These are phyloP conservation scores for Fusarium continuum DNA, from an alignment of 2,329 filamentous ascomycete genomes.

Conservation along the genomic window DNA sequence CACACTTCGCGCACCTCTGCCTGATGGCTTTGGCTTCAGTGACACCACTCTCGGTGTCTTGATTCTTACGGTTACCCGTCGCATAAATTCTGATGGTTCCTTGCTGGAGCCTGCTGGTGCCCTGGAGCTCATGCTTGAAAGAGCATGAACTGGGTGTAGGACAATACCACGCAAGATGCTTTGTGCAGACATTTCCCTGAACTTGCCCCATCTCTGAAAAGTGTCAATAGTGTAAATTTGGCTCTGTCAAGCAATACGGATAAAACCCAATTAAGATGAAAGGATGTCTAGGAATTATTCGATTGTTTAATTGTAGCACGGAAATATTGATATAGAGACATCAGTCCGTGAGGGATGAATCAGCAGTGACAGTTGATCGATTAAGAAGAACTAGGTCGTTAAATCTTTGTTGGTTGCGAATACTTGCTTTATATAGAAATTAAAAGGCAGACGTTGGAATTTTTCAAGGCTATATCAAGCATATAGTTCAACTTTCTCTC, in stretches of 20 bases:
- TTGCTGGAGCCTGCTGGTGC: conserved; percentile 23
- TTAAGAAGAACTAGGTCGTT: too few species aligned
- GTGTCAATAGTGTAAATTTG: conserved; percentile 9
- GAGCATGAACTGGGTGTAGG: conserved; percentile 24
- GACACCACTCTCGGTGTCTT: conserved; percentile 25
- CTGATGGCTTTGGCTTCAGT: conserved; percentile 18
- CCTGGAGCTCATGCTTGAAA: conserved; percentile 24
- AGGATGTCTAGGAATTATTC: too few species aligned
- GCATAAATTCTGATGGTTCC: conserved; percentile 26
- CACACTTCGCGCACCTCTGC: conserved; percentile 14
- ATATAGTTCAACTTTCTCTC: too few species aligned
- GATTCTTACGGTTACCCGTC: conserved; percentile 20
- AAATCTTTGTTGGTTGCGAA: too few species aligned
- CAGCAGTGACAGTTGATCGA: too few species aligned
- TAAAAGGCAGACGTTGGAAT: too few species aligned
- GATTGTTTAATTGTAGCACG: too few species aligned
- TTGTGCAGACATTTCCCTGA: conserved; percentile 25
- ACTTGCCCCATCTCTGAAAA: conserved; percentile 9
- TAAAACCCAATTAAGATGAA: neutral
- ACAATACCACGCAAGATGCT: conserved; percentile 26
- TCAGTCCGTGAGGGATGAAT: too few species aligned
- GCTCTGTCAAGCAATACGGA: rapidly evolving
- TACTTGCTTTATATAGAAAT: too few species aligned
- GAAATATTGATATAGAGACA: too few species aligned
- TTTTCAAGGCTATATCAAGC: too few species aligned